These are phyloP conservation scores for Umbelopsis sp. DNA, from an alignment of 192 early-diverging fungal genomes.

Conservation along the genomic window DNA sequence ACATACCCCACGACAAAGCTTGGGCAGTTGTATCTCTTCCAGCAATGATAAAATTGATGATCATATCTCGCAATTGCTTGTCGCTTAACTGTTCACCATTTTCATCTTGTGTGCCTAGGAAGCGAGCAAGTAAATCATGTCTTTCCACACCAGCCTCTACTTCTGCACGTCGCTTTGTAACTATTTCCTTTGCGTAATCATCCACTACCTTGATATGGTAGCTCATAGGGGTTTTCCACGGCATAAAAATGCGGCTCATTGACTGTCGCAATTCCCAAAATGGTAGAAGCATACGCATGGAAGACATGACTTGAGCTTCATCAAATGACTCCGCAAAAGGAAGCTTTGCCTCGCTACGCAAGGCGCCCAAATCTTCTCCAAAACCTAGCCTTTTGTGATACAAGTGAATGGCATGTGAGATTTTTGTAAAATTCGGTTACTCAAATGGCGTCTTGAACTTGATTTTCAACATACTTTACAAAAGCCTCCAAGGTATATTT, in stretches of 20 bases:
- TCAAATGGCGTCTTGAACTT: neutral
- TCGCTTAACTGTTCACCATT: conserved; percentile 29
- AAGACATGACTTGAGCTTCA: conserved; percentile 41
- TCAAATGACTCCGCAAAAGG: conserved; percentile 60
- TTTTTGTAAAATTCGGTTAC: neutral
- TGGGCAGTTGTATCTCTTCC: conserved; percentile 56
- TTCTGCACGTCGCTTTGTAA: conserved; percentile 38
- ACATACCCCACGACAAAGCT: conserved; percentile 56
- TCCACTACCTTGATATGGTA: conserved; percentile 31
- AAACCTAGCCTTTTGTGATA: conserved; percentile 42
- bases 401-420: neutral
- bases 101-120: conserved; percentile 36
- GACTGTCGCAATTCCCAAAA: conserved; percentile 4
- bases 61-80: conserved; percentile 39
- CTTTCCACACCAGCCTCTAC: conserved; percentile 8
- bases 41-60: conserved; percentile 47
- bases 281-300: conserved; percentile 37
- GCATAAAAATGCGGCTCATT: conserved; percentile 9
- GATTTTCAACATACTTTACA: conserved; percentile 38
- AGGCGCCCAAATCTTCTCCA: conserved; percentile 48
- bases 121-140: conserved; percentile 36
- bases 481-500: conserved; percentile 54
- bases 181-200: conserved; percentile 30
- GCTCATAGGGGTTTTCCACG: conserved; percentile 26
- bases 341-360: conserved; percentile 39